phyloP scores from a whole-genome alignment of 2,329 filamentous ascomycete species.

The Aureobasidium sp. region DNA sequence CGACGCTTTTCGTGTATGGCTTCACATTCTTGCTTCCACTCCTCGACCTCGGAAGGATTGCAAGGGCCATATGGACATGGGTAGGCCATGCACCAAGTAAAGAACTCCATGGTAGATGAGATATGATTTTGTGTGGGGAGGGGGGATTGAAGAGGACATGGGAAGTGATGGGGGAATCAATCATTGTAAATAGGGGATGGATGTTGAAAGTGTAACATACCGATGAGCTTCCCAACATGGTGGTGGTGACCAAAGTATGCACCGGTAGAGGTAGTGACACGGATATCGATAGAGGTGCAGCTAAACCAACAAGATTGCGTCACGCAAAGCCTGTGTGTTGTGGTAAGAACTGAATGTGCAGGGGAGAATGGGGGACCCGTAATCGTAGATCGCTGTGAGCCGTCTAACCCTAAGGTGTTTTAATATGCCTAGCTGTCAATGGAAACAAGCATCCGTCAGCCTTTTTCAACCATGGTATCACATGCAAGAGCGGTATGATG shows the following conservation, averaged over 20 bases:
- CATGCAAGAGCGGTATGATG: background rate
- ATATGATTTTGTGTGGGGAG: background rate
- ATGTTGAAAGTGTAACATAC: constrained; percentile 2
- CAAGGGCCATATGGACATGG: constrained; percentile 13
- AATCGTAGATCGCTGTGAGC: background rate
- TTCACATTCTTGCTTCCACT: background rate
- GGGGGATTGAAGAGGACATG: background rate
- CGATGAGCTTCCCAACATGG: constrained; percentile 13
- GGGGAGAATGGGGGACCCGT: constrained; percentile 5
- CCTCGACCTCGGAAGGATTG: constrained; percentile 1
- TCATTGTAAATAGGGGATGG: background rate
- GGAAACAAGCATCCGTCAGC: background rate
- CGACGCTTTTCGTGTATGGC: constrained; percentile 3
- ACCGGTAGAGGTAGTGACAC: background rate
- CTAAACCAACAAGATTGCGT: constrained; percentile 5
- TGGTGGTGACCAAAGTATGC: background rate
- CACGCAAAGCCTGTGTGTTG: background rate
- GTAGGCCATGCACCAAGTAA: constrained; percentile 13
- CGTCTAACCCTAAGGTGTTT: background rate
- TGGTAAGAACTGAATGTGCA: background rate
- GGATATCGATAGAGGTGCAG: background rate
- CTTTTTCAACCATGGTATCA: background rate
- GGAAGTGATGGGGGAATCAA: background rate
- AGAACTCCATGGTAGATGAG: constrained; percentile 5
- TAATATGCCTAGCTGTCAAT: background rate